phyloP scores from a whole-genome alignment of 1,284 basidiomycete genomes.

The Trichosporon sp. region DNA sequence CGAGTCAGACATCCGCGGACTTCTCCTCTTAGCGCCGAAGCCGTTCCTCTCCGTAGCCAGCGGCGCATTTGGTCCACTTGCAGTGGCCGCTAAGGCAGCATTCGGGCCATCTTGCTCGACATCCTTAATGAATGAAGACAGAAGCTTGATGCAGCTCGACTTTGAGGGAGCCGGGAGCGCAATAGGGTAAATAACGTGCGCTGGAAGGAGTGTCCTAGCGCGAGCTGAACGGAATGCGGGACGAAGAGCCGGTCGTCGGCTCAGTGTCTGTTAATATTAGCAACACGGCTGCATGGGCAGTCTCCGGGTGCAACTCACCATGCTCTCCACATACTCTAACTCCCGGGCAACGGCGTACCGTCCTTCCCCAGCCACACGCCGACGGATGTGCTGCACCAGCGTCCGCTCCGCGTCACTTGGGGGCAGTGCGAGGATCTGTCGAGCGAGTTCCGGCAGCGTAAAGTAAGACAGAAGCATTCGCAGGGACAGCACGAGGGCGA shows the following conservation, averaged over 20 bases:
- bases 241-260: constrained; percentile 36
- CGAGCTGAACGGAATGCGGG: constrained; percentile 45
- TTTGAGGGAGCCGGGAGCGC: constrained; percentile 42
- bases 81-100: constrained; percentile 15
- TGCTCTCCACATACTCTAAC: constrained; percentile 38
- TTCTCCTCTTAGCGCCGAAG: background rate
- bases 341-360: constrained; percentile 41
- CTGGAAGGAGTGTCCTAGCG: constrained; percentile 33
- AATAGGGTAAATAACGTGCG: constrained; percentile 30
- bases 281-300: background rate
- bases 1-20: background rate
- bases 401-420: constrained; percentile 42
- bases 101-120: constrained; percentile 24
- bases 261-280: constrained; percentile 21
- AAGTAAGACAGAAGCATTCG: constrained; percentile 47
- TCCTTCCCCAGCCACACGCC: constrained; percentile 41
- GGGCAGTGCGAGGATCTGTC: constrained; percentile 34
- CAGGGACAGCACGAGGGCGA: constrained; percentile 40
- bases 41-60: background rate
- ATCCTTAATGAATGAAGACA: constrained; percentile 29
- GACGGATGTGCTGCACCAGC: constrained; percentile 41
- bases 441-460: constrained; percentile 35
- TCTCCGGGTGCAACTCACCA: constrained; percentile 24
- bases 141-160: constrained; percentile 36
- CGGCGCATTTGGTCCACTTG: background rate